Evolutionary conservation across 371 early-diverging fungal genomes (phyloP).

Genomic region (Choanephora cucurbitarum): DNA sequence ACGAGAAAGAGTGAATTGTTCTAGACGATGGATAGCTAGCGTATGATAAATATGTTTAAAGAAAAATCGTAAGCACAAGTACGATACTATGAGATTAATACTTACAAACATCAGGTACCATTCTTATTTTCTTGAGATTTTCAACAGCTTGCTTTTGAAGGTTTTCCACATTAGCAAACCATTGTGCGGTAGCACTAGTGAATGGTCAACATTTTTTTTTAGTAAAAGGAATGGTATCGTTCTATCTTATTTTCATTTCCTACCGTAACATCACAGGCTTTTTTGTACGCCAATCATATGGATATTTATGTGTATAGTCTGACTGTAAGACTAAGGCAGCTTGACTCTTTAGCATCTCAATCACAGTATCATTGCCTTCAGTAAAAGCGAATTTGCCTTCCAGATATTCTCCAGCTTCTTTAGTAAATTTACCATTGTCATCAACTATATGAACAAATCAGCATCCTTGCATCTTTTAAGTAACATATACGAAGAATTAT

Average conservation of each 20-base stretch:
- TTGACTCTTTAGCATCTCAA: slow-evolving; percentile 51
- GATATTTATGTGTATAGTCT: slow-evolving; percentile 77
- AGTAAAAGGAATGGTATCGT: too few species aligned
- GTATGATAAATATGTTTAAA: background rate
- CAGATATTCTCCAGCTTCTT: slow-evolving; percentile 62
- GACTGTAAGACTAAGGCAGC: slow-evolving; percentile 46
- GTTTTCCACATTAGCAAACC: slow-evolving; percentile 80
- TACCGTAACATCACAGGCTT: slow-evolving; percentile 79
- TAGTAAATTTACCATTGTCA: slow-evolving; percentile 80
- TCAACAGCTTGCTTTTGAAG: slow-evolving; percentile 63
- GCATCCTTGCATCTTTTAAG: too few species aligned
- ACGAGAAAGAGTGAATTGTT: slow-evolving; percentile 67
- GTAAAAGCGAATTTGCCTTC: slow-evolving; percentile 66
- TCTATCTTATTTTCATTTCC: too few species aligned
- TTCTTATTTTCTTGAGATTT: slow-evolving; percentile 56
- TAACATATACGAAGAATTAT: background rate
- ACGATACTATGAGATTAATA: too few species aligned
- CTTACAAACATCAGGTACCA: slow-evolving; percentile 67
- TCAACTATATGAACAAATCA: slow-evolving; percentile 79
- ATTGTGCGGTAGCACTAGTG: slow-evolving; percentile 78
- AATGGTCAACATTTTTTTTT: background rate
- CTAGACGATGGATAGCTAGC: slow-evolving; percentile 56
- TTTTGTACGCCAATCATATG: slow-evolving; percentile 93
- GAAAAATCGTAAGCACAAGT: too few species aligned
- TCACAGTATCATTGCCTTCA: slow-evolving; percentile 64